Percentiles rank a stretch among this genome's conserved stretches.
phyloP scores from a whole-genome alignment of 352 stramenopile species.

The Globisporangium canariense region DNA sequence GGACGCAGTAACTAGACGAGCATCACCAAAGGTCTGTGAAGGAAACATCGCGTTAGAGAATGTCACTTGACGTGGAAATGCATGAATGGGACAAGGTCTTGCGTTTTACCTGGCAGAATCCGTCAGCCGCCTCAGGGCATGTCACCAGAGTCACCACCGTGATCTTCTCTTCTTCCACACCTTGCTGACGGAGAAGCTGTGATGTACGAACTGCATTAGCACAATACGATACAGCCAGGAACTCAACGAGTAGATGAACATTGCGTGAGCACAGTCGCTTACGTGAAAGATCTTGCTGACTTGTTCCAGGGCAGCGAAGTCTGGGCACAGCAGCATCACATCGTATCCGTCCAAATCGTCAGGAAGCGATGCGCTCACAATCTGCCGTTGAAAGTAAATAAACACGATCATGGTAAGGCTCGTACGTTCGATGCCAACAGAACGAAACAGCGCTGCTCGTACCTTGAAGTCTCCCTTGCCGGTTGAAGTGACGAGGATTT shows the following conservation, averaged over 20 bases:
- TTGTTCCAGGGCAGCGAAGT: conserved; percentile 60
- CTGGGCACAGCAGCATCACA: conserved; percentile 64
- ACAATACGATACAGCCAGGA: neutral
- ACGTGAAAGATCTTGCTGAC: conserved; percentile 75
- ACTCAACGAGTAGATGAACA: neutral
- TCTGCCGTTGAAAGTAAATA: conserved; percentile 10
- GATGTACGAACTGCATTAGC: neutral
- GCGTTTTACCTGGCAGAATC: conserved; percentile 61
- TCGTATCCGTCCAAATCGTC: conserved; percentile 64
- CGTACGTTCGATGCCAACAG: neutral
- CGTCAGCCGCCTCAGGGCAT: conserved; percentile 71
- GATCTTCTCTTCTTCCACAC: conserved; percentile 73
- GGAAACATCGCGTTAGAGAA: too few relatives aligned
- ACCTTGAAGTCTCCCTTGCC: conserved; percentile 47
- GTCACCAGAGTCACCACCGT: conserved; percentile 80
- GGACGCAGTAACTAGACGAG: conserved; percentile 71
- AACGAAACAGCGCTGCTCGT: neutral
- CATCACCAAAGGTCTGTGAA: conserved; percentile 56
- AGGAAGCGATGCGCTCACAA: conserved; percentile 51
- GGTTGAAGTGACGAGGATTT: conserved; percentile 51
- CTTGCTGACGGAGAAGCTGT: conserved; percentile 66
- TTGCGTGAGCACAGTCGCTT: conserved; percentile 7
- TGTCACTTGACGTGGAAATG: too few relatives aligned
- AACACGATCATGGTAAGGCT: neutral
- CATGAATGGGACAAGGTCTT: too few relatives aligned